A percentile compares a stretch with the other conserved stretches of the same genome.
phyloP scores from a whole-genome alignment of 768 basidiomycete species.

The Agrocybe chaxingu region DNA sequence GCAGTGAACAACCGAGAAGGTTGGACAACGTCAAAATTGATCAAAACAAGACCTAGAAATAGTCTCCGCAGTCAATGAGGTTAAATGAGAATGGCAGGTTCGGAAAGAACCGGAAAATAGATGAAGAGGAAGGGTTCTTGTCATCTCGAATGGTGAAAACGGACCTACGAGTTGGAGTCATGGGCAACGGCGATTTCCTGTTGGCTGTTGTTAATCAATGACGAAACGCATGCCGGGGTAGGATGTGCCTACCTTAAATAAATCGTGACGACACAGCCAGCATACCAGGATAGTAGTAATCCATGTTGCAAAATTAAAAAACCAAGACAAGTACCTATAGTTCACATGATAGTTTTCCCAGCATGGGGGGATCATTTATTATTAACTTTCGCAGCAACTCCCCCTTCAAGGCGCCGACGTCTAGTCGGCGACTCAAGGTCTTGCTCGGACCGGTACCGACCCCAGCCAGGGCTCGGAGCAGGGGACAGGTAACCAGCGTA shows the following conservation, averaged over 20 bases:
- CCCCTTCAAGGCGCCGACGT: conserved; percentile 55
- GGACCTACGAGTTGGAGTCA: conserved; percentile 10
- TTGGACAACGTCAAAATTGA: conserved; percentile 2
- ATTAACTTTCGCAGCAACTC: conserved; percentile 52
- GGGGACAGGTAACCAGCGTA: conserved; percentile 50
- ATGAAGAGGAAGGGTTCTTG: conserved; percentile 12
- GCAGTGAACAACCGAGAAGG: conserved; percentile 12
- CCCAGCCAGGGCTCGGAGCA: conserved; percentile 45
- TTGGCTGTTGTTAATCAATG: conserved; percentile 13
- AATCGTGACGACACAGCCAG: conserved; percentile 2
- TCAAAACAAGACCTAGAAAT: conserved; percentile 10
- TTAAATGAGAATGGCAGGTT: conserved; percentile 13
- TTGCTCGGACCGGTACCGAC: conserved; percentile 35
- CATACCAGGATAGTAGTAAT: not conserved
- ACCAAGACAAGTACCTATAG: conserved; percentile 12
- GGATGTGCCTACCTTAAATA: conserved; percentile 15
- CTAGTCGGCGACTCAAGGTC: conserved; percentile 45
- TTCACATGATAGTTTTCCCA: conserved; percentile 7
- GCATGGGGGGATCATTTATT: conserved; percentile 24
- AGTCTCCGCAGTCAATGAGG: conserved; percentile 16
- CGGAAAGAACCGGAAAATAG: conserved; percentile 17
- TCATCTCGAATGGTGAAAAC: conserved; percentile 12
- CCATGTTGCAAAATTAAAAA: conserved; percentile 1
- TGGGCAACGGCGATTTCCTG: conserved; percentile 10
- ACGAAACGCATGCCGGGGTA: conserved; percentile 12